A percentile compares a stretch with the other conserved stretches of the same genome.
These are phyloP conservation scores for Leucocoprinus leucothites DNA, from an alignment of 768 basidiomycete genomes.

Conservation along the genomic window DNA sequence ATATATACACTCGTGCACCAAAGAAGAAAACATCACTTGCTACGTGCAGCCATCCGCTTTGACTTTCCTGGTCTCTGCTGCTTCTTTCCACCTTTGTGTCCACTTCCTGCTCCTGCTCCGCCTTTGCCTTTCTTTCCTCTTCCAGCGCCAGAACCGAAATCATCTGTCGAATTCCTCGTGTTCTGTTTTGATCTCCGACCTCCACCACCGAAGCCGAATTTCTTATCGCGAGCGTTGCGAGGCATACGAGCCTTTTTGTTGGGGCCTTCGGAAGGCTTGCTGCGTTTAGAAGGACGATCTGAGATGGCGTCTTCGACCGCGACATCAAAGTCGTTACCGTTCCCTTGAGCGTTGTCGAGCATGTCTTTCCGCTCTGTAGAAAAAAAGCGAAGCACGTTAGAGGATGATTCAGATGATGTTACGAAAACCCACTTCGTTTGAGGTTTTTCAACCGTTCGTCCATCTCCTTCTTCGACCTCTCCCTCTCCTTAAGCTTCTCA, in stretches of 20 bases:
- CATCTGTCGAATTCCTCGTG: slow-evolving; percentile 75
- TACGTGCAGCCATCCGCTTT: slow-evolving; percentile 43
- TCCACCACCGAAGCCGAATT: slow-evolving; percentile 78
- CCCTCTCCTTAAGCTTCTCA: slow-evolving; percentile 90
- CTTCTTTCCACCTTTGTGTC: slow-evolving; percentile 24
- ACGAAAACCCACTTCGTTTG: slow-evolving; percentile 72
- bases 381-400: background rate
- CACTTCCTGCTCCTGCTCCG: slow-evolving; percentile 21
- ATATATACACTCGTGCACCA: too few relatives aligned
- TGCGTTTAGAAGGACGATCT: slow-evolving; percentile 62
- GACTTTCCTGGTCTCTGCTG: slow-evolving; percentile 53
- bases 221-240: slow-evolving; percentile 66
- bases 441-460: slow-evolving; percentile 81
- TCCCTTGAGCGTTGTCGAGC: slow-evolving; percentile 42
- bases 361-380: slow-evolving; percentile 78
- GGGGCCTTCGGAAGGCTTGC: slow-evolving; percentile 36
- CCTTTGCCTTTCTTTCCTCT: slow-evolving; percentile 27
- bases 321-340: slow-evolving; percentile 74
- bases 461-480: slow-evolving; percentile 88
- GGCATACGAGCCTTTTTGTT: slow-evolving; percentile 32
- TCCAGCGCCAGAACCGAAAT: slow-evolving; percentile 49
- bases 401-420: background rate
- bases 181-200: slow-evolving; percentile 77
- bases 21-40: background rate
- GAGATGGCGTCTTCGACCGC: slow-evolving; percentile 88